A percentile compares a stretch with the other conserved stretches of the same genome.
phyloP scores from a whole-genome alignment of 2,329 filamentous ascomycete genomes.

The Ceratocystis lukuohia region DNA sequence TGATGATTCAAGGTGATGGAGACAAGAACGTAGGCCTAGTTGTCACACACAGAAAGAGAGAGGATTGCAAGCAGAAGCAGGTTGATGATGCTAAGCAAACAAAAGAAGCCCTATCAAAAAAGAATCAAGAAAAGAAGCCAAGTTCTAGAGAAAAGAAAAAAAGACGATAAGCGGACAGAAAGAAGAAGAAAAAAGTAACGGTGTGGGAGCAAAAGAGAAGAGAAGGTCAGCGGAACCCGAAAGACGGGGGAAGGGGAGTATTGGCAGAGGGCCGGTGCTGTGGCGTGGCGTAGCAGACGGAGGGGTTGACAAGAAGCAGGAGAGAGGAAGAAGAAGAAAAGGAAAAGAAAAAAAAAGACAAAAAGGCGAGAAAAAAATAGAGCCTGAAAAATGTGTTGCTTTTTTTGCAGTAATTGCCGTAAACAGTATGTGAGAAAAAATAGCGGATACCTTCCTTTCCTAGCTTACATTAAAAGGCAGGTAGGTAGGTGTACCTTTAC shows the following conservation, averaged over 20 bases:
- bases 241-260: conserved; percentile 14
- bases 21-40: neutral
- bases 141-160: conserved; percentile 4
- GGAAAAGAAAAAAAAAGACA: neutral
- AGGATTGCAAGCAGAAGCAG: neutral
- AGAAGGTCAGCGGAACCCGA: conserved; percentile 18
- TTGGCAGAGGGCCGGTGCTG: conserved; percentile 19
- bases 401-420: neutral
- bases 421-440: neutral
- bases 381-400: neutral
- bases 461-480: neutral
- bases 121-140: conserved; percentile 7
- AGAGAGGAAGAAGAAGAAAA: conserved; percentile 12
- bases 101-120: neutral
- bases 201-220: conserved; percentile 15
- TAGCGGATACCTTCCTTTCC: conserved; percentile 1
- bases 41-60: neutral
- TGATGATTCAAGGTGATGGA: neutral
- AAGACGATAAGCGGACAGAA: conserved; percentile 12
- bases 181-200: conserved; percentile 17
- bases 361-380: neutral
- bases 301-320: conserved; percentile 15
- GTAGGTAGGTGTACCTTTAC: neutral
- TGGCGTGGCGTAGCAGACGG: conserved; percentile 15
- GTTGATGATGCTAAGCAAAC: conserved; percentile 7